phyloP scores from a whole-genome alignment of 306 rosid genomes.

The Macrotyloma uniflorum region DNA sequence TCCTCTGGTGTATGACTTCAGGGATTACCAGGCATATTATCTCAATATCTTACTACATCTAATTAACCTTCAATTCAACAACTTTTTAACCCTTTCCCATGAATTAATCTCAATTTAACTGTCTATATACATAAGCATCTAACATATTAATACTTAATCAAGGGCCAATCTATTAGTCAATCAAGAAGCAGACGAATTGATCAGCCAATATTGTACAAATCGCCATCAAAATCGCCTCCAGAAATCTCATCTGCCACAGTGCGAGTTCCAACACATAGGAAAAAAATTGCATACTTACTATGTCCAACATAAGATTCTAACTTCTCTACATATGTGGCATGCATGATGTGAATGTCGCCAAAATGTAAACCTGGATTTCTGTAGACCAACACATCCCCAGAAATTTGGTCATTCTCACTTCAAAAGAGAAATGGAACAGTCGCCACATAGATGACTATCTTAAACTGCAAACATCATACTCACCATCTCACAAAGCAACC shows the following conservation, averaged over 20 bases:
- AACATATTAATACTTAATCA: background rate
- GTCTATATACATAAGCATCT: background rate
- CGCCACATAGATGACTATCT: too few relatives aligned
- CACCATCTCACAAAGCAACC: too few relatives aligned
- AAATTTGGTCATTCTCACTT: conserved; percentile 69
- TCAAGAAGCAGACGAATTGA: background rate
- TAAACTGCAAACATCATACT: too few relatives aligned
- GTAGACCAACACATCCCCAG: conserved; percentile 76
- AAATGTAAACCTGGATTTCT: conserved; percentile 84
- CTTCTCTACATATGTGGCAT: conserved; percentile 55
- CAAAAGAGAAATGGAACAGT: background rate
- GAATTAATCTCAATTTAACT: background rate
- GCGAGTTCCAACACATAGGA: conserved; percentile 76
- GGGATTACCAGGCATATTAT: background rate
- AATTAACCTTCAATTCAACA: background rate
- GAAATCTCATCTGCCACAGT: conserved; percentile 82
- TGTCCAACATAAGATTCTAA: conserved; percentile 62
- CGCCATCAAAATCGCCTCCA: conserved; percentile 95
- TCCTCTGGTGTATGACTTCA: background rate
- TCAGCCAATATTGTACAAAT: conserved; percentile 45
- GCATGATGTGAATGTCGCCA: conserved; percentile 74
- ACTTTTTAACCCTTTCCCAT: background rate
- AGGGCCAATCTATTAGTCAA: background rate
- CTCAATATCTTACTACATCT: background rate
- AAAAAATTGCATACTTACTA: conserved; percentile 77